Evolutionary conservation across 257 asterid species (phyloP).

Genomic region (Penstemon eatonii): DNA sequence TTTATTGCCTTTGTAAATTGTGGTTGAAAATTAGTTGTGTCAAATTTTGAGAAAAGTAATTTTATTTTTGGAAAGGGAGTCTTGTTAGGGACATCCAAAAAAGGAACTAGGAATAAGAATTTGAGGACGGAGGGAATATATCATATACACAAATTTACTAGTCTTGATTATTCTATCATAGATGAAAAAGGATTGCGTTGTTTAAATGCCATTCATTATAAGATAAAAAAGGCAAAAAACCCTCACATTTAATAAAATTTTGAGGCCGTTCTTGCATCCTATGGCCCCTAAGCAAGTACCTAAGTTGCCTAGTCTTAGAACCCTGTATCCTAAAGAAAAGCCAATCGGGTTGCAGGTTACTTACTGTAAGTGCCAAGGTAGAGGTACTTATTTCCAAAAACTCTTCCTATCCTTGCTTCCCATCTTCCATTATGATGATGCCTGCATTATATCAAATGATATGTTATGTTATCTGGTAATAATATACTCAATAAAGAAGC

Average conservation of each 20-base stretch:
- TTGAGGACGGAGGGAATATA: too few species aligned
- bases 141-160: too few species aligned
- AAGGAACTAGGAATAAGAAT: too few species aligned
- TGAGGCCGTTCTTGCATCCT: too few species aligned
- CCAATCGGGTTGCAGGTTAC: conserved; percentile 15
- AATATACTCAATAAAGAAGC: conserved; percentile 4
- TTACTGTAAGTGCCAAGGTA: conserved; percentile 68
- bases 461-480: not conserved
- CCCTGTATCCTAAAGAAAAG: not conserved
- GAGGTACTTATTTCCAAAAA: conserved; percentile 64
- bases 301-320: too few species aligned
- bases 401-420: conserved; percentile 73
- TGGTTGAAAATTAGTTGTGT: too few species aligned
- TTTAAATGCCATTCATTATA: too few species aligned
- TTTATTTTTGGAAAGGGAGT: too few species aligned
- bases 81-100: too few species aligned
- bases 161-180: too few species aligned
- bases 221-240: not conserved
- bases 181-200: not conserved
- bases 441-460: conserved; percentile 35
- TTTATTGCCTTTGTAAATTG: not conserved
- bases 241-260: not conserved
- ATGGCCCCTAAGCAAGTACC: too few species aligned
- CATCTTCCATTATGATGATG: conserved; percentile 73
- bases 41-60: too few species aligned